Evolutionary conservation across 768 basidiomycete species (phyloP).

Genomic region (Zangia roseola): DNA sequence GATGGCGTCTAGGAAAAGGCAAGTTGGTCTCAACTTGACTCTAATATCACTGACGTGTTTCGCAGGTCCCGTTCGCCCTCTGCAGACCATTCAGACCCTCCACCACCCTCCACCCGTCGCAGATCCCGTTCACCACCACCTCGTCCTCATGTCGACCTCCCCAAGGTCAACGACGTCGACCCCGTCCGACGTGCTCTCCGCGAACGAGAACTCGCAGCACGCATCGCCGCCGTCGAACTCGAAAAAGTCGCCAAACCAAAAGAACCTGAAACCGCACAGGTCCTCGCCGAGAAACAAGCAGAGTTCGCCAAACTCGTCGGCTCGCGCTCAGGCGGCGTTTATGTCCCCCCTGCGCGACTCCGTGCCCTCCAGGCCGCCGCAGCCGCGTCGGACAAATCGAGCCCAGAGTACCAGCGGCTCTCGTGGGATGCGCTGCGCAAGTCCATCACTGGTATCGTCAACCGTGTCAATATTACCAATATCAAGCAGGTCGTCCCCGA

Average conservation of each 20-base stretch:
- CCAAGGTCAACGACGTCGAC: conserved; percentile 68
- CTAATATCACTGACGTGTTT: background rate
- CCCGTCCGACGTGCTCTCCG: conserved; percentile 74
- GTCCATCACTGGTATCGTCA: conserved; percentile 98
- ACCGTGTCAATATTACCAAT: conserved; percentile 95
- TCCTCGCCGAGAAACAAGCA: conserved; percentile 65
- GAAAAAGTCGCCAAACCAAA: conserved; percentile 56
- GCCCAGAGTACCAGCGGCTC: conserved; percentile 88
- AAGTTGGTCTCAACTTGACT: background rate
- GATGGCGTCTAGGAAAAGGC: conserved; percentile 52
- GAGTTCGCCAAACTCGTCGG: conserved; percentile 87
- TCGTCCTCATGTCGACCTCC: conserved; percentile 37
- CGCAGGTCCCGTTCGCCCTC: conserved; percentile 52
- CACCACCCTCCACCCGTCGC: conserved; percentile 42
- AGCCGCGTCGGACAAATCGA: conserved; percentile 76
- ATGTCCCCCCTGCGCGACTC: conserved; percentile 92
- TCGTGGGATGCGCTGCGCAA: conserved; percentile 99
- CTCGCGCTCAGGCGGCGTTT: conserved; percentile 89
- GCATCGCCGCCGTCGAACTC: conserved; percentile 67
- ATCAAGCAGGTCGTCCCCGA: conserved; percentile 94
- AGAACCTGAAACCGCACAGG: conserved; percentile 43
- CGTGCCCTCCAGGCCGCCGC: conserved; percentile 84
- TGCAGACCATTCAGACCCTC: conserved; percentile 30
- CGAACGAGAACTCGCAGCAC: conserved; percentile 74
- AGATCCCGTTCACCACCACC: conserved; percentile 40